phyloP scores from a whole-genome alignment of 2,329 filamentous ascomycete genomes.

The Camillea tinctor region DNA sequence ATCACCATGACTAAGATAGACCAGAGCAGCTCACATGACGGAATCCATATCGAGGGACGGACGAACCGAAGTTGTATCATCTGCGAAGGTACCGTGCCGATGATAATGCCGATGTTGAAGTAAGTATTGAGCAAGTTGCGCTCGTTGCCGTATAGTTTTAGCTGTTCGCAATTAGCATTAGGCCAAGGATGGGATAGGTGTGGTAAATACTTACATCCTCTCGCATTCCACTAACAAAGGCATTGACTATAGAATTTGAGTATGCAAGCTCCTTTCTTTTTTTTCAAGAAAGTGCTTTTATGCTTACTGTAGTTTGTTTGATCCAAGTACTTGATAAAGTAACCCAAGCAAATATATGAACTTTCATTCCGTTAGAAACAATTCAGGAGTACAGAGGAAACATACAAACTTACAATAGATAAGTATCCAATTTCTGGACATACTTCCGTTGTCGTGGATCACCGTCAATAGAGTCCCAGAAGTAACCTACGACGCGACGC shows the following conservation, averaged over 20 bases:
- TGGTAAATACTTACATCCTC: conserved; percentile 2
- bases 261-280: background rate
- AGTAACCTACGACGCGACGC: conserved; percentile 2
- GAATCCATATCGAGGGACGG: conserved; percentile 32
- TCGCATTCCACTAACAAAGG: conserved; percentile 9
- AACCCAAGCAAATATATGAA: conserved; percentile 21
- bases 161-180: background rate
- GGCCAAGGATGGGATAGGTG: background rate
- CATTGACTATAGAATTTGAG: conserved; percentile 1
- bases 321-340: conserved; percentile 32
- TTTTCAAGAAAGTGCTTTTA: background rate
- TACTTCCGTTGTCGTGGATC: conserved; percentile 6
- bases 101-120: conserved; percentile 24
- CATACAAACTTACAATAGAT: conserved; percentile 4
- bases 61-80: conserved; percentile 18
- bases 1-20: conserved; percentile 26
- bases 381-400: background rate
- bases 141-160: conserved; percentile 26
- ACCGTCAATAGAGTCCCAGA: conserved; percentile 10
- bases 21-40: conserved; percentile 29
- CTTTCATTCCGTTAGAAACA: background rate
- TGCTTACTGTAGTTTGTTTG: conserved; percentile 30
- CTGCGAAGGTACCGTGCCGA: conserved; percentile 28
- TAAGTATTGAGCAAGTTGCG: conserved; percentile 27
- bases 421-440: conserved; percentile 8